A percentile compares a stretch with the other conserved stretches of the same genome.
These are phyloP conservation scores for Panus rudis DNA, from an alignment of 768 basidiomycete genomes.

Conservation along the genomic window DNA sequence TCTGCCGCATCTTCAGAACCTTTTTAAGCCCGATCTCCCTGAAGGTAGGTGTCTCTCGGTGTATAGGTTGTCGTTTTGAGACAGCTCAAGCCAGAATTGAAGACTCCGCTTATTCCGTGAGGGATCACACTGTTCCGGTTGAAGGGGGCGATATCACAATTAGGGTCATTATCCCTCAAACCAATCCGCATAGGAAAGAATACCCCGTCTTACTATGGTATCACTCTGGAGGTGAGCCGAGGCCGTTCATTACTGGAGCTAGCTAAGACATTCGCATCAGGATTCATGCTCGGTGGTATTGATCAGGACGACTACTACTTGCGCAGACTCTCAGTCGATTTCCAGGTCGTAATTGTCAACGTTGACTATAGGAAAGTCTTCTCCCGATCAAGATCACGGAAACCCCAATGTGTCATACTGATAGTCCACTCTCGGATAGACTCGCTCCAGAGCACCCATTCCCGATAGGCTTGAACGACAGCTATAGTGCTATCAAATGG, in stretches of 20 bases:
- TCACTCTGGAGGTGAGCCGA: no score
- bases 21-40: no score
- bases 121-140: neutral
- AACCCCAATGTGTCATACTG: constrained; percentile 14
- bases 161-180: neutral
- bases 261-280: neutral
- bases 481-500: constrained; percentile 16
- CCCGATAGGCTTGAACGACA: constrained; percentile 16
- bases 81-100: no score
- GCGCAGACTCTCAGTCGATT: neutral
- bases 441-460: constrained; percentile 15
- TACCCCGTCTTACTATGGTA: no score
- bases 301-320: neutral
- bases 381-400: no score
- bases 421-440: no score
- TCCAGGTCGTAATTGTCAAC: neutral
- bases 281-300: neutral
- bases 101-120: neutral
- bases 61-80: no score
- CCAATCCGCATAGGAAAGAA: no score
- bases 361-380: constrained; percentile 9
- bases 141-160: neutral
- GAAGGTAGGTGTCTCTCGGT: no score
- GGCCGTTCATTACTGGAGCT: no score
- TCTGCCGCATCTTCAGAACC: no score